Conservation (phyloP, 2,329 filamentous ascomycete genomes). For the Penicillium hesseltinei region DNA sequence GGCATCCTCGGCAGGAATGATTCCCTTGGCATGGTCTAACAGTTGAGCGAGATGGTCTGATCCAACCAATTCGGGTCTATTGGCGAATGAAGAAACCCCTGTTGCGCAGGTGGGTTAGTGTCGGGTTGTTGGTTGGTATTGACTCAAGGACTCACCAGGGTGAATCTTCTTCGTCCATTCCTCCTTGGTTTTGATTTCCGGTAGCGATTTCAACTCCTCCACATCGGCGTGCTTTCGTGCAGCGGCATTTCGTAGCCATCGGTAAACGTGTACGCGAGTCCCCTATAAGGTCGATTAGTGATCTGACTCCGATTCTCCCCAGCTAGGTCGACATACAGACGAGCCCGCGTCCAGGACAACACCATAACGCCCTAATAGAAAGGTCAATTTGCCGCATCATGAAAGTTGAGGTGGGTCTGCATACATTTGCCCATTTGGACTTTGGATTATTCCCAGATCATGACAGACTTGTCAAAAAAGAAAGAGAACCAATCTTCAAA, state of each 20-base stretch:
- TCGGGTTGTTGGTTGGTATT: neutral
- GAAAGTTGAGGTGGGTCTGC: constrained; percentile 3
- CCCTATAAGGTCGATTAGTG: constrained; percentile 50
- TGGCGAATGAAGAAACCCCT: constrained; percentile 83
- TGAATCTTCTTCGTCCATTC: constrained; percentile 91
- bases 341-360: constrained; percentile 97
- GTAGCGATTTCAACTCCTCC: constrained; percentile 66
- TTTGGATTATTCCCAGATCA: constrained; percentile 29
- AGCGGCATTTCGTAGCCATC: constrained; percentile 76
- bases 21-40: constrained; percentile 74
- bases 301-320: constrained; percentile 2
- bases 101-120: constrained; percentile 9
- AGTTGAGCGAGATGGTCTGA: constrained; percentile 76
- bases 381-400: constrained; percentile 1
- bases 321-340: constrained; percentile 55
- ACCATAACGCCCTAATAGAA: constrained; percentile 65
- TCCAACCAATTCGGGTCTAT: constrained; percentile 72
- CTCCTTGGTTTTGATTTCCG: constrained; percentile 78
- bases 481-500: constrained; percentile 6
- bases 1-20: constrained; percentile 74
- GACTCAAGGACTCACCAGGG: constrained; percentile 58
- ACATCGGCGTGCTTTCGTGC: constrained; percentile 61
- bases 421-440: constrained; percentile 47
- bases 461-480: constrained; percentile 24
- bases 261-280: constrained; percentile 90